A percentile compares a stretch with the other conserved stretches of the same genome.
These are phyloP conservation scores for Ceratobasidium sp. DNA, from an alignment of 1,284 basidiomycete species.

Conservation along the genomic window DNA sequence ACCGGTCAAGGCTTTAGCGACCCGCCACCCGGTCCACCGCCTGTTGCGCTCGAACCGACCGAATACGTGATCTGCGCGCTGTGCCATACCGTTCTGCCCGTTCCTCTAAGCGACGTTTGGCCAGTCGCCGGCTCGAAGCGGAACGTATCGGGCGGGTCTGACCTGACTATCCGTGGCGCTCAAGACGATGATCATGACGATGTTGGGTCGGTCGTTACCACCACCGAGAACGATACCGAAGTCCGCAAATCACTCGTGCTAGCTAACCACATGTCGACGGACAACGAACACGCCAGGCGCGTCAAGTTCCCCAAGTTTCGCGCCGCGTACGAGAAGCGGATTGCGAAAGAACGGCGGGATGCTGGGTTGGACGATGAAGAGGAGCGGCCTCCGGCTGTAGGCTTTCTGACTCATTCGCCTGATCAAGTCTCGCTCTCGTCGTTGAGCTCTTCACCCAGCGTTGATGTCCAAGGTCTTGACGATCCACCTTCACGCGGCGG, in stretches of 20 bases:
- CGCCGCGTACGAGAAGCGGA: conserved; percentile 13
- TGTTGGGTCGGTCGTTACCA: conserved; percentile 18
- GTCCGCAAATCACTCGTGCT: conserved; percentile 18
- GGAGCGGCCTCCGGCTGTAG: not conserved
- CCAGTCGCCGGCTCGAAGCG: not conserved
- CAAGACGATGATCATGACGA: conserved; percentile 16
- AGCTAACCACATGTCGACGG: not conserved
- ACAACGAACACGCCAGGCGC: conserved; percentile 27
- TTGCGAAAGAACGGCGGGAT: not conserved
- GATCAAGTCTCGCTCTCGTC: conserved; percentile 31
- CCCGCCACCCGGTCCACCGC: conserved; percentile 4
- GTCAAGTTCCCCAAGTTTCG: conserved; percentile 33
- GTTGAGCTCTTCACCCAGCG: conserved; percentile 33
- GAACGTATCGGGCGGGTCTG: conserved; percentile 19
- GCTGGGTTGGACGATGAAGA: not conserved
- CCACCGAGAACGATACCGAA: conserved; percentile 30
- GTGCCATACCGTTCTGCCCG: conserved; percentile 32
- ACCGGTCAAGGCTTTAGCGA: not conserved
- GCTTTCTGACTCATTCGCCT: conserved; percentile 20
- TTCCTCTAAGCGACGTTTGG: conserved; percentile 5
- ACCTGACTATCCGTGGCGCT: conserved; percentile 8
- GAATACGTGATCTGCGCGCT: conserved; percentile 43
- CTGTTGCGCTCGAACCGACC: not conserved
- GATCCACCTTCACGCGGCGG: not conserved
- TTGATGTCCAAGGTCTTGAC: conserved; percentile 24